A percentile compares a stretch with the other conserved stretches of the same genome.
phyloP scores from a whole-genome alignment of 2,329 filamentous ascomycete species.

The Salinomyces thailandicus region DNA sequence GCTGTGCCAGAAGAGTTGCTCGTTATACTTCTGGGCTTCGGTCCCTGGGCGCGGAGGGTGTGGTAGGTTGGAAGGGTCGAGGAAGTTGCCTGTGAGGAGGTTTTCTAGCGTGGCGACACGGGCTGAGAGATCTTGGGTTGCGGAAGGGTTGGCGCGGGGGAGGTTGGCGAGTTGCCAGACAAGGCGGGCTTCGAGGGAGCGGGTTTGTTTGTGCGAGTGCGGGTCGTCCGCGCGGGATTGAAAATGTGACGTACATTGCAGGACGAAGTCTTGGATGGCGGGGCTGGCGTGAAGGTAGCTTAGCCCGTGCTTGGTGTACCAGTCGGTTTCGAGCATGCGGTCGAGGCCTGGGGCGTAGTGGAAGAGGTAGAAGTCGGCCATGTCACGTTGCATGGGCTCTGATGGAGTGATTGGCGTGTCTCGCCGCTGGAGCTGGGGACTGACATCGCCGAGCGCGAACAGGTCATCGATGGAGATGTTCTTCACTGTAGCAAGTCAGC shows the following conservation, averaged over 20 bases:
- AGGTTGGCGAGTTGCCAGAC: conserved; percentile 50
- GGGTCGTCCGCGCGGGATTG: conserved; percentile 15
- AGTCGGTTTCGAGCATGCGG: conserved; percentile 68
- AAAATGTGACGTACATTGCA: conserved; percentile 47
- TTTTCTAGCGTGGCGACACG: conserved; percentile 67
- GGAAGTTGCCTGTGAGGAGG: conserved; percentile 60
- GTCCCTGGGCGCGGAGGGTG: conserved; percentile 34
- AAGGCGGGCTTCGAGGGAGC: conserved; percentile 49
- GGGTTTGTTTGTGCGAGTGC: conserved; percentile 13
- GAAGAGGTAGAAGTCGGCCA: conserved; percentile 63
- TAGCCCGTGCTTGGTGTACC: conserved; percentile 56
- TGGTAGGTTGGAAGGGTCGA: conserved; percentile 50
- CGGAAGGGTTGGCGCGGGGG: conserved; percentile 27
- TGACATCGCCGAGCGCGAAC: conserved; percentile 51
- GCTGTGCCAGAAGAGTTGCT: conserved; percentile 73
- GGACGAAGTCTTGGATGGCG: conserved; percentile 55
- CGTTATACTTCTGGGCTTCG: conserved; percentile 28
- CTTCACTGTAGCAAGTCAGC: conserved; percentile 23
- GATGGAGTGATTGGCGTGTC: conserved; percentile 31
- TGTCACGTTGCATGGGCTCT: conserved; percentile 48
- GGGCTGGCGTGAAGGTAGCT: conserved; percentile 45
- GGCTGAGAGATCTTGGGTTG: conserved; percentile 44
- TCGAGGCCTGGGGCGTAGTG: conserved; percentile 67
- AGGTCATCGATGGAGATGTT: conserved; percentile 60
- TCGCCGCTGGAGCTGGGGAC: conserved; percentile 31